Percentiles rank a stretch among this genome's conserved stretches.
Conservation (phyloP, 345 rosid genomes). For the Melaleuca quinquenervia region DNA sequence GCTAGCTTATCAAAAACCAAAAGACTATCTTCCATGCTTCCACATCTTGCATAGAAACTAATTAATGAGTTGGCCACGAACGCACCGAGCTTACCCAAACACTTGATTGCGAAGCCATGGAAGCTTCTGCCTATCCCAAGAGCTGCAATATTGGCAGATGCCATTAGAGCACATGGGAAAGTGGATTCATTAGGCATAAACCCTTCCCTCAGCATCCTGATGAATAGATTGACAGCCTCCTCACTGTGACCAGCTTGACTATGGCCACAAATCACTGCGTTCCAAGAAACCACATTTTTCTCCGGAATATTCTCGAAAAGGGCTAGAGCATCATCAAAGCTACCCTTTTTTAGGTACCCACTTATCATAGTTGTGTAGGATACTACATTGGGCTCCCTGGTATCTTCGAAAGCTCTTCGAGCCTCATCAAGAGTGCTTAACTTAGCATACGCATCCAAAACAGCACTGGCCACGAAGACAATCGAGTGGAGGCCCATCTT, state of each 20-base stretch:
- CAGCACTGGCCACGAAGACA: conserved; percentile 65
- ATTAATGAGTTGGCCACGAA: conserved; percentile 55
- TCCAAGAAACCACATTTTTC: conserved; percentile 72
- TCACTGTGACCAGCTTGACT: conserved; percentile 71
- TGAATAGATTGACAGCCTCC: conserved; percentile 62
- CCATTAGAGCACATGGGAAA: conserved; percentile 44
- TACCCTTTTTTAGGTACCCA: neutral
- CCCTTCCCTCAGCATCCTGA: conserved; percentile 58
- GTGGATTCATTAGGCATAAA: conserved; percentile 39
- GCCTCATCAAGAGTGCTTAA: conserved; percentile 42
- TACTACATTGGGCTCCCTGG: conserved; percentile 50
- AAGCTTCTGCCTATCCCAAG: conserved; percentile 60
- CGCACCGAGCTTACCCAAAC: conserved; percentile 22
- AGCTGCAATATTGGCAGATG: conserved; percentile 60
- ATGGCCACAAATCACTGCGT: conserved; percentile 64
- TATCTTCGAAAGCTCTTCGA: conserved; percentile 45
- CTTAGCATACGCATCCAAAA: conserved; percentile 54
- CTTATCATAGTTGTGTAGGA: conserved; percentile 12
- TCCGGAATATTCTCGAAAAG: conserved; percentile 52
- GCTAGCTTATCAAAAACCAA: conserved; percentile 31
- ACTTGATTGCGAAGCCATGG: conserved; percentile 59
- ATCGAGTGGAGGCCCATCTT: conserved; percentile 50
- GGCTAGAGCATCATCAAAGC: conserved; percentile 16
- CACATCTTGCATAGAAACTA: conserved; percentile 77
- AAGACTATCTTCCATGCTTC: conserved; percentile 61